Percentiles rank a stretch among this genome's conserved stretches.
phyloP scores from a whole-genome alignment of 208 protist species.

The Porcisia hertigi region DNA sequence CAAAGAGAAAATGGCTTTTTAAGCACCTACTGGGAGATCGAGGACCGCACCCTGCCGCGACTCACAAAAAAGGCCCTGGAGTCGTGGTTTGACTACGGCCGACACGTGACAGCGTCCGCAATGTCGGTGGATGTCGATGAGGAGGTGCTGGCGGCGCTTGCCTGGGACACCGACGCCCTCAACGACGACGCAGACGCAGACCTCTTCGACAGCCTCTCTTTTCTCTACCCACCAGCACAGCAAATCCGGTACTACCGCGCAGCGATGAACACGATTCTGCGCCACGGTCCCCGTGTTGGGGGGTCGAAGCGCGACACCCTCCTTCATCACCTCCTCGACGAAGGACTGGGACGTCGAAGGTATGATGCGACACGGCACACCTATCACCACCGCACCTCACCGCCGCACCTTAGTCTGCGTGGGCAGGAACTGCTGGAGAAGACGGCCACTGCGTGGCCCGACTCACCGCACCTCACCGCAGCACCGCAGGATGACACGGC shows the following conservation, averaged over 20 bases:
- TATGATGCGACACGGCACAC: slow-evolving; percentile 7
- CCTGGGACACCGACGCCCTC: background rate
- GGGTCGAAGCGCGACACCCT: slow-evolving; percentile 39
- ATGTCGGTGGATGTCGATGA: background rate
- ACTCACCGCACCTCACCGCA: background rate
- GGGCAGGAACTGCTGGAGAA: slow-evolving; percentile 21
- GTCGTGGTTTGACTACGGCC: slow-evolving; percentile 3
- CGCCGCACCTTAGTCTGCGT: slow-evolving; percentile 20
- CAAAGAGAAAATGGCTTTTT: slow-evolving; percentile 8
- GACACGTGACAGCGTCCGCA: background rate
- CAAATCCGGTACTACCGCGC: slow-evolving; percentile 24
- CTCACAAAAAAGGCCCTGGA: slow-evolving; percentile 15
- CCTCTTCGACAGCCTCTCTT: slow-evolving; percentile 30
- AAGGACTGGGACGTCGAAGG: slow-evolving; percentile 28
- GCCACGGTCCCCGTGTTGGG: slow-evolving; percentile 47
- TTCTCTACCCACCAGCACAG: slow-evolving; percentile 47
- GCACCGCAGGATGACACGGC: background rate
- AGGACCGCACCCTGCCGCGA: slow-evolving; percentile 13
- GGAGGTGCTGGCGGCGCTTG: slow-evolving; percentile 14
- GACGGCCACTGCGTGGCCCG: slow-evolving; percentile 14
- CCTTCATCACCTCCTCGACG: slow-evolving; percentile 30
- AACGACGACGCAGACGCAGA: slow-evolving; percentile 8
- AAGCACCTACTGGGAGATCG: slow-evolving; percentile 23
- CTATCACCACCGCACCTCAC: slow-evolving; percentile 22
- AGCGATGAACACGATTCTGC: slow-evolving; percentile 43